Conservation (phyloP, 2,329 filamentous ascomycete genomes). For the Trichothecium sympodiale region DNA sequence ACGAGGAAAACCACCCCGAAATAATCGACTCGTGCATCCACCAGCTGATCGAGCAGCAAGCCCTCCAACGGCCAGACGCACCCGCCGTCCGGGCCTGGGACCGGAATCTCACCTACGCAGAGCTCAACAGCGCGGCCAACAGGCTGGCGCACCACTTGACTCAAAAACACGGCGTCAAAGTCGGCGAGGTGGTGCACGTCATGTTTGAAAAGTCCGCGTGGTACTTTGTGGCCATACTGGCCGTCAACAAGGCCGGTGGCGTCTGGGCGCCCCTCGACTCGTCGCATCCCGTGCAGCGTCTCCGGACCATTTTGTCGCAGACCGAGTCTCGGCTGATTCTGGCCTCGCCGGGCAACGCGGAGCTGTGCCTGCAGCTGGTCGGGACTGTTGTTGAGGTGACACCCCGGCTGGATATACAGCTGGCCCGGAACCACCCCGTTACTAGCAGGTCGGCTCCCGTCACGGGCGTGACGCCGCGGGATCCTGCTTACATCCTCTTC, state of each 20-base stretch:
- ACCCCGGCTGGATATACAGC: not conserved
- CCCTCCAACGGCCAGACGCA: not conserved
- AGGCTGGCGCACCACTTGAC: not conserved
- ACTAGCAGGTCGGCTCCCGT: not conserved
- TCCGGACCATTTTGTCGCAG: conserved; percentile 31
- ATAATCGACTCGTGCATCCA: not conserved
- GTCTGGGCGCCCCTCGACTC: conserved; percentile 35
- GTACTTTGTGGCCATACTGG: conserved; percentile 32
- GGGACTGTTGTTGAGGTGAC: conserved; percentile 11
- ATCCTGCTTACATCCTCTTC: conserved; percentile 8
- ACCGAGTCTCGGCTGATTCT: conserved; percentile 25
- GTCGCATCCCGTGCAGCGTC: conserved; percentile 30
- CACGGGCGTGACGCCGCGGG: conserved; percentile 1
- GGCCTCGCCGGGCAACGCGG: conserved; percentile 23
- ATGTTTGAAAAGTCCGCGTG: conserved; percentile 38
- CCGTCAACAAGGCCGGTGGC: conserved; percentile 34
- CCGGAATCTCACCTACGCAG: not conserved
- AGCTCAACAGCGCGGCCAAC: not conserved
- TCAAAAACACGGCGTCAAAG: not conserved
- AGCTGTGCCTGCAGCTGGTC: conserved; percentile 19
- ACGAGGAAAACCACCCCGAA: not conserved
- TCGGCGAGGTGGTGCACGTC: conserved; percentile 10
- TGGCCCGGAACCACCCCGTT: not conserved
- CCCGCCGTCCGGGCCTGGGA: not conserved
- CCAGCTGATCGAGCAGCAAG: not conserved